Base-by-base conservation (phyloP, 2,329 filamentous ascomycete genomes). In the Aureobasidium sp. region DNA sequence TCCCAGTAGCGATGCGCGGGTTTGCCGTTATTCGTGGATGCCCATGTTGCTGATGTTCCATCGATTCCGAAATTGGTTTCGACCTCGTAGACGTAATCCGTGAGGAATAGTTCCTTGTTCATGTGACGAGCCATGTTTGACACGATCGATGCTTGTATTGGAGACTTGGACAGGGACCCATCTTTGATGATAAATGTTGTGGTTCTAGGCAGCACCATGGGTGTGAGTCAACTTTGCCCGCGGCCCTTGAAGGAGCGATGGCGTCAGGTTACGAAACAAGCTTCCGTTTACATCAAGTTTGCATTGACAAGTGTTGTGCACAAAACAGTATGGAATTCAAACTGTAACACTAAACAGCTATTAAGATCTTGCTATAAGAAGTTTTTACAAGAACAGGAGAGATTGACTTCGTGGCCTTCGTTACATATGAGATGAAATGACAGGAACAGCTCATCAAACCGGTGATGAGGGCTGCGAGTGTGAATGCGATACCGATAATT, bases 381-480 rank as follows among this genome's bases (percentile, higher is more conserved):
- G 24, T 22, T 14, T 49, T 17, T 40, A 49, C 44, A 59, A 49
- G 44, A 39, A 40, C 3, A 33, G 15, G 14, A 48, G 40, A 31
- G 19, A 19, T 15, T 33, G 33, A 49, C 56, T 48, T 59, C 56
- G 40, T 59, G n/a, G 33, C 42, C 56, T 59, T 59, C 56, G 56
- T 59, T 29, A 49, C 42, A 59, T 40, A 59, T 29, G 56, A 49
- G n/a, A 49, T 40, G 3, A 22, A n/a, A 48, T 48, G 22, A 39
- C n/a, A 14, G 11, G 2, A 9, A 22, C 11, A 11, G 19, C 17
- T n/a, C 3, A 8, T 47, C 29, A 58, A 5, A 47, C 40, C 4
- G 15, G 72, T 64, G 15, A 72, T 64, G 2, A 72, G 61, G 53
- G 69, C 70, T 47, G 70, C 71, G 31, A 72, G 44, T 31, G 14